Conservation (phyloP, 805 yeast genomes). For the Hanseniaspora taiwanica region DNA sequence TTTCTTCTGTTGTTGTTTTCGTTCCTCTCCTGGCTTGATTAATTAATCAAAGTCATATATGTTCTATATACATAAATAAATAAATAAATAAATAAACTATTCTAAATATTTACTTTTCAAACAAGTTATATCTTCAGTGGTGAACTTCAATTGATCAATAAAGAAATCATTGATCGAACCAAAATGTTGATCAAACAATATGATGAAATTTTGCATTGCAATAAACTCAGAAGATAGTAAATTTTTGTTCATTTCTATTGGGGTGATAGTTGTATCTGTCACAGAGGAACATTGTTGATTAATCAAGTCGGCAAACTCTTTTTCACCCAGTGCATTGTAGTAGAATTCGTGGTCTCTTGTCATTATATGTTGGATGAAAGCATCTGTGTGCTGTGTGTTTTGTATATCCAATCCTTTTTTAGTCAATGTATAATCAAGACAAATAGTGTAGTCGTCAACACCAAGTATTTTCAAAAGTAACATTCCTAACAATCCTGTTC, state of each 20-base stretch:
- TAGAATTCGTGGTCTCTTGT: slow-evolving; percentile 25
- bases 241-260: slow-evolving; percentile 41
- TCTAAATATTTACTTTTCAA: slow-evolving; percentile 22
- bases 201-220: slow-evolving; percentile 53
- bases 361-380: slow-evolving; percentile 17
- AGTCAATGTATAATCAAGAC: slow-evolving; percentile 69
- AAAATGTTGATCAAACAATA: slow-evolving; percentile 35
- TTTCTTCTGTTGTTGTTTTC: too few relatives aligned
- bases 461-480: slow-evolving; percentile 48
- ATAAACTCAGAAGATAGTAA: slow-evolving; percentile 53
- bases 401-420: slow-evolving; percentile 47
- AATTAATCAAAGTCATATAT: too few relatives aligned
- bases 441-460: slow-evolving; percentile 50
- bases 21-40: too few relatives aligned
- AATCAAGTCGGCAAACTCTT: slow-evolving; percentile 21
- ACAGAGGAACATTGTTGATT: too few relatives aligned
- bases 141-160: slow-evolving; percentile 30
- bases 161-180: slow-evolving; percentile 43
- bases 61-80: too few relatives aligned
- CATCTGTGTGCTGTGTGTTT: not conserved
- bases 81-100: not conserved
- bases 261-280: slow-evolving; percentile 13
- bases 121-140: slow-evolving; percentile 29
- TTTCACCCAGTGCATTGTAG: slow-evolving; percentile 14
- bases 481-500: slow-evolving; percentile 69